Evolutionary conservation across 148 eudicot species (phyloP), one percentile per base, ranked within the genome.

Genomic region (Spergularia bocconei): DNA sequence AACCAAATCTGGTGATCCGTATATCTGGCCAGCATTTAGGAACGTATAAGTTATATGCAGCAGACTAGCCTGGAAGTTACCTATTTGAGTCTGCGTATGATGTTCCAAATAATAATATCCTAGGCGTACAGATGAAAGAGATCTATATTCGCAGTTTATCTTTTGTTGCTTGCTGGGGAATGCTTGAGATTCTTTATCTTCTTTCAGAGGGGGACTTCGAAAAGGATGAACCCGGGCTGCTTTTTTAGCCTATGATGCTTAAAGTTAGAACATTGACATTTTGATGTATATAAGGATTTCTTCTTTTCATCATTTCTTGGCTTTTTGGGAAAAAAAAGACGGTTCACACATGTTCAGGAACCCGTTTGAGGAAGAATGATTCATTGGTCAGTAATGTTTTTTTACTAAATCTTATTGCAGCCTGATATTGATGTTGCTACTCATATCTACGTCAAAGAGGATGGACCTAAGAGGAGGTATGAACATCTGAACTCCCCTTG

Each of bases 381-480:
- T 13, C 20, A 15, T 4, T 13, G 17, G 14, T 70, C 52, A 60
- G 29, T 75, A 41, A 36, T 16, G 10, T 69, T 23, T n/a, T 65
- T 57, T 21, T 20, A 36, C 66, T 14, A 44, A 77, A 21, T 64
- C 13, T 39, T 68, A 60, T 79, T 77, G 60, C 93, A 94, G 98
- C 88, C 89, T 79, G 91, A 85, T 87, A 85, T 86, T 58, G 91
- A 94, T 84, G 77, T 94, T 79, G 90, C 91, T 57, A 94, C 98
- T 79, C 98, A 92, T 80, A 85, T 94, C 77, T 81, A 84, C 68
- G 88, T 94, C 77, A 83, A 86, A 79, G 91, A 85, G 23, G 98
- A 94, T 84, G 98, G 97, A 74, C 93, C 97, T 82, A 86, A 86
- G 83, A 87, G 97, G 87, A 94, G 98, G 98, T 92, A 65, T 76